Conservation (phyloP, 2,329 filamentous ascomycete species). For the Paracoccidioides lutzii region DNA sequence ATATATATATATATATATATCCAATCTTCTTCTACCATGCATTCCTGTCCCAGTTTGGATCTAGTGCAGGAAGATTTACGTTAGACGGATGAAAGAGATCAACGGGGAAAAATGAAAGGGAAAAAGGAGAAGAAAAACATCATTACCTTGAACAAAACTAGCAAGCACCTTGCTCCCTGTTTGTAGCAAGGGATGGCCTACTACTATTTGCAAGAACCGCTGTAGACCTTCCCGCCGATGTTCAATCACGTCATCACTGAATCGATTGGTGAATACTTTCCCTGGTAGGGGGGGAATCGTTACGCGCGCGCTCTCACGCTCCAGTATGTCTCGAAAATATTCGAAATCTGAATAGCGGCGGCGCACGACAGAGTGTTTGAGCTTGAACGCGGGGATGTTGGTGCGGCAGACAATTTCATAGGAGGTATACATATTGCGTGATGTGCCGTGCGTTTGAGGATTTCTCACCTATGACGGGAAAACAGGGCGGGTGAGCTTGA, state of each 20-base stretch:
- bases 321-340: constrained; percentile 94
- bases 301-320: constrained; percentile 85
- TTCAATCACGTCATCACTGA: constrained; percentile 97
- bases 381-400: constrained; percentile 98
- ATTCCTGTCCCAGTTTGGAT: constrained; percentile 68
- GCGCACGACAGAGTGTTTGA: constrained; percentile 75
- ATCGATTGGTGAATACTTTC: constrained; percentile 96
- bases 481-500: constrained; percentile 7
- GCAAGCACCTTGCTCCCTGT: constrained; percentile 95
- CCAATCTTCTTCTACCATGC: constrained; percentile 48
- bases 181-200: constrained; percentile 89
- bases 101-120: not conserved
- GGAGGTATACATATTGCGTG: constrained; percentile 93
- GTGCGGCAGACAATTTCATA: constrained; percentile 97
- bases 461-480: constrained; percentile 59
- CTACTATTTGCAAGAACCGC: constrained; percentile 93
- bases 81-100: constrained; percentile 1
- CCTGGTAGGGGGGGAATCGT: constrained; percentile 92
- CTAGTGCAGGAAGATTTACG: constrained; percentile 18
- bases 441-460: constrained; percentile 86
- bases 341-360: constrained; percentile 97
- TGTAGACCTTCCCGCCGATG: constrained; percentile 81
- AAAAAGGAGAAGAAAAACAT: not conserved
- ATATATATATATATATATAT: not conserved
- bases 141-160: constrained; percentile 84